A percentile compares a stretch with the other conserved stretches of the same genome.
Conservation (phyloP, 768 basidiomycete genomes). For the Dacryopinax spathularia region DNA sequence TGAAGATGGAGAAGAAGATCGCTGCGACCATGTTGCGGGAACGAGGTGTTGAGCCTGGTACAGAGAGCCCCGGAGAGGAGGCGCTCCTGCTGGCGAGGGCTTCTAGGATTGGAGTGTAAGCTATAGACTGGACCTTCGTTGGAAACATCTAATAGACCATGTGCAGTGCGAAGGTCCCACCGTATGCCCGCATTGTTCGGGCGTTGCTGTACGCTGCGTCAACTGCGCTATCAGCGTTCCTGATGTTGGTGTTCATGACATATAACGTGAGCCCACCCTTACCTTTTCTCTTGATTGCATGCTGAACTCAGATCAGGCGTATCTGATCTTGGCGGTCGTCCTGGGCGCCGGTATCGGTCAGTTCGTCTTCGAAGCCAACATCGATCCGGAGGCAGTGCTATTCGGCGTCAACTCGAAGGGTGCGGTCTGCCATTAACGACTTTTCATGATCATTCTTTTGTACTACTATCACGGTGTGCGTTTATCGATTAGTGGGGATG, state of each 20-base stretch:
- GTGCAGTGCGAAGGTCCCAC: conserved; percentile 10
- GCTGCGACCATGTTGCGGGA: conserved; percentile 39
- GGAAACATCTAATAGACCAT: no score
- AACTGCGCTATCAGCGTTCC: conserved; percentile 71
- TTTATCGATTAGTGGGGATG: neutral
- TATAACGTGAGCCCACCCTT: conserved; percentile 76
- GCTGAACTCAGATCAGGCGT: conserved; percentile 41
- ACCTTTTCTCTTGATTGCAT: neutral
- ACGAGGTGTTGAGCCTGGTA: conserved; percentile 29
- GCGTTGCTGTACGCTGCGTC: conserved; percentile 59
- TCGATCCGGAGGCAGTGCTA: conserved; percentile 49
- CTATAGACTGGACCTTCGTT: neutral
- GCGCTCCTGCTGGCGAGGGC: conserved; percentile 38
- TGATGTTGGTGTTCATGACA: conserved; percentile 95
- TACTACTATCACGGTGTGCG: neutral
- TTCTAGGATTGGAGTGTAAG: conserved; percentile 33
- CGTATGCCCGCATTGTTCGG: conserved; percentile 26
- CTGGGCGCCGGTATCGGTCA: conserved; percentile 73
- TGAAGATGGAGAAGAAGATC: conserved; percentile 43
- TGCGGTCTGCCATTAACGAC: neutral
- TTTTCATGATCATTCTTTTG: neutral
- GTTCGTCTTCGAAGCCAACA: conserved; percentile 52
- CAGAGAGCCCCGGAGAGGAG: conserved; percentile 36
- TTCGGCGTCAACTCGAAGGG: conserved; percentile 19
- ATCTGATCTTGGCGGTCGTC: conserved; percentile 70